These are phyloP conservation scores for Citrus mangshanensis DNA, from an alignment of 345 rosid species.

Conservation along the genomic window DNA sequence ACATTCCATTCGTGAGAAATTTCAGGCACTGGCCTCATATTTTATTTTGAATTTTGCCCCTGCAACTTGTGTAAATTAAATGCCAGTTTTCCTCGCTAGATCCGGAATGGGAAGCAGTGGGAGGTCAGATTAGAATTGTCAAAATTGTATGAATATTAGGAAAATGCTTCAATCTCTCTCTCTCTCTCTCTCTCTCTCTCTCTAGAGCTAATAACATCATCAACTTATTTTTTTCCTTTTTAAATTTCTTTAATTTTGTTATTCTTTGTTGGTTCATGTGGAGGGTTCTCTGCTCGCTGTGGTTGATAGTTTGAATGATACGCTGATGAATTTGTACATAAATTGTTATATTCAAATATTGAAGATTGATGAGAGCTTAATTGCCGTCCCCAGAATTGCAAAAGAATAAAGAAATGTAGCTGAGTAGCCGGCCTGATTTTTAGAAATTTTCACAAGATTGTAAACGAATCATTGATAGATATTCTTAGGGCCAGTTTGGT, in stretches of 20 bases:
- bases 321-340: not conserved
- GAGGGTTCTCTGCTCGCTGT: not conserved
- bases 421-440: no score
- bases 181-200: not conserved
- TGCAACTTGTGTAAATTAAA: not conserved
- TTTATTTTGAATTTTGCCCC: not conserved
- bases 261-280: not conserved
- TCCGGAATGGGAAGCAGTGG: not conserved
- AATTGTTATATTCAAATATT: not conserved
- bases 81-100: not conserved
- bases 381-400: no score
- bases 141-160: not conserved
- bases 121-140: not conserved
- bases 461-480: no score
- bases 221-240: no score
- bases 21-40: not conserved
- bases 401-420: no score
- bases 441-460: no score
- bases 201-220: no score
- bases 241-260: no score
- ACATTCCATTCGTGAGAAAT: not conserved
- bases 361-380: not conserved
- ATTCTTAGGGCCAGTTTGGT: no score
- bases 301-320: not conserved
- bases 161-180: not conserved